A percentile compares a stretch with the other conserved stretches of the same genome.
These are phyloP conservation scores for Dothistroma septosporum DNA, from an alignment of 2,329 filamentous ascomycete species.

Conservation along the genomic window DNA sequence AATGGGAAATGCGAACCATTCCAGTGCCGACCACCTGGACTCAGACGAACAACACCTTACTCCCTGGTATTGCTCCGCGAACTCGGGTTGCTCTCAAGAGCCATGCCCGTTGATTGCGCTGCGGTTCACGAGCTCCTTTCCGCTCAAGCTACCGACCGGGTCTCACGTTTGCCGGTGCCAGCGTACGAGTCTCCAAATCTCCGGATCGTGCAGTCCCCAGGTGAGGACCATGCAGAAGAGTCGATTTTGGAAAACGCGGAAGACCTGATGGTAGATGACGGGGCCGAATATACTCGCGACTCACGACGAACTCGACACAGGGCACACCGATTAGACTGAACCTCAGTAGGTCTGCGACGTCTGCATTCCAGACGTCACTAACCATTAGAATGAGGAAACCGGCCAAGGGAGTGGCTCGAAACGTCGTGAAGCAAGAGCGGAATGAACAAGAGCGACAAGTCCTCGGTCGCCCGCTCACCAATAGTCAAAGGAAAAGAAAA, in stretches of 20 bases:
- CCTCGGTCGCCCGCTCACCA: too few relatives aligned
- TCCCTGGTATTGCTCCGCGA: neutral
- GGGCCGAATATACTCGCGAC: neutral
- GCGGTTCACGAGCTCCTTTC: neutral
- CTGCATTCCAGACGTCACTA: neutral
- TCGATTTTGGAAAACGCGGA: neutral
- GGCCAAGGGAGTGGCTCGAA: neutral
- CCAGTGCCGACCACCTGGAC: neutral
- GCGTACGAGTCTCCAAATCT: neutral
- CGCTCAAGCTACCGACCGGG: neutral
- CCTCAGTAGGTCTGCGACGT: neutral
- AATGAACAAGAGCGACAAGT: too few relatives aligned
- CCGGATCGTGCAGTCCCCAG: neutral
- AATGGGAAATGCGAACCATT: neutral
- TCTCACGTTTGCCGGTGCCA: neutral
- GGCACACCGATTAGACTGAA: neutral
- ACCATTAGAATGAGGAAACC: neutral
- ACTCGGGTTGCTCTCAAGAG: neutral
- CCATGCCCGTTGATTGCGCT: neutral
- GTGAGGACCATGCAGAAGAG: neutral
- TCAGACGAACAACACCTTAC: neutral
- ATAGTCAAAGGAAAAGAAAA: too few relatives aligned
- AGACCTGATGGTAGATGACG: neutral
- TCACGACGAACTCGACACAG: neutral
- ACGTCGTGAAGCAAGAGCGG: too few relatives aligned